Conservation (phyloP, 208 protist species). For the Crithidia expoeki region DNA sequence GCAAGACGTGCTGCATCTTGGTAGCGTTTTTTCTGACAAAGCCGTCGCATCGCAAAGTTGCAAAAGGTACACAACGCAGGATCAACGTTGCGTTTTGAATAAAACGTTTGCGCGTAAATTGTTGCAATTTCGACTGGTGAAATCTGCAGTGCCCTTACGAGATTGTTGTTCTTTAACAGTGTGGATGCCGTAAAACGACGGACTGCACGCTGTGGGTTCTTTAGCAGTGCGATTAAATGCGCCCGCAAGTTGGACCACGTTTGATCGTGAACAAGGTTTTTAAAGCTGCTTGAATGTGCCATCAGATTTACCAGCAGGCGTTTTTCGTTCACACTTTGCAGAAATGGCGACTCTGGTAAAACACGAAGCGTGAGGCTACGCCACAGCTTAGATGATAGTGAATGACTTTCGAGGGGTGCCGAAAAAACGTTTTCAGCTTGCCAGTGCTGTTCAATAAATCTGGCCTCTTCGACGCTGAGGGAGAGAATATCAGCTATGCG, state of each 20-base stretch:
- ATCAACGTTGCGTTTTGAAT: slow-evolving; percentile 33
- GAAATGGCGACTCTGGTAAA: slow-evolving; percentile 15
- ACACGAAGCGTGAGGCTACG: not conserved
- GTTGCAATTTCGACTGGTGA: slow-evolving; percentile 3
- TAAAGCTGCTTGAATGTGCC: not conserved
- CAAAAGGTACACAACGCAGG: slow-evolving; percentile 37
- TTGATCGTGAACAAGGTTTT: not conserved
- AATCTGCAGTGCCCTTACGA: not conserved
- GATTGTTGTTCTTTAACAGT: slow-evolving; percentile 1
- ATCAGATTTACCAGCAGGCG: slow-evolving; percentile 16
- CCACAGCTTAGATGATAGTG: not conserved
- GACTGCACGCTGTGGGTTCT: not conserved
- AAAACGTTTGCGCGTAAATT: slow-evolving; percentile 38
- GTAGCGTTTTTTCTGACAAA: slow-evolving; percentile 34
- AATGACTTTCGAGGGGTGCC: too few relatives aligned
- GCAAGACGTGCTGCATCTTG: slow-evolving; percentile 48
- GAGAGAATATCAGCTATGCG: slow-evolving; percentile 21
- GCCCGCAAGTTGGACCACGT: not conserved
- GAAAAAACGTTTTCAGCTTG: not conserved
- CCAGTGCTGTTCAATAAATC: slow-evolving; percentile 24
- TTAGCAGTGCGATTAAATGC: not conserved
- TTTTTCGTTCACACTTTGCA: slow-evolving; percentile 23
- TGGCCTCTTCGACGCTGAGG: slow-evolving; percentile 16
- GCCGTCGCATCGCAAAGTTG: slow-evolving; percentile 27
- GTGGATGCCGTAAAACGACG: slow-evolving; percentile 2